phyloP scores from a whole-genome alignment of 352 stramenopile species.

The Phytophthora litchii region DNA sequence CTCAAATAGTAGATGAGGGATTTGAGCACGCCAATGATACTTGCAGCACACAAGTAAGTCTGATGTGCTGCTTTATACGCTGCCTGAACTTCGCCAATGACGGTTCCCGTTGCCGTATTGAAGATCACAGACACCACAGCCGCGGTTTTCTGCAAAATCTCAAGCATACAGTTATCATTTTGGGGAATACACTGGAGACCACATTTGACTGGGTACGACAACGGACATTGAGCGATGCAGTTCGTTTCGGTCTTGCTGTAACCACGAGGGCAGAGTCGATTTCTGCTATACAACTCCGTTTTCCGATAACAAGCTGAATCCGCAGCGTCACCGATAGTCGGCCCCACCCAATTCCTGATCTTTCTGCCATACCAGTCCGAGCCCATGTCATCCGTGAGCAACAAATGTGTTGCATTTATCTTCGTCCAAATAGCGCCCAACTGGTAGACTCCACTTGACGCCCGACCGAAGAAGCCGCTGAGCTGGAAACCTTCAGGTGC shows the following conservation, averaged over 20 bases:
- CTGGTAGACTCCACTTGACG: slow-evolving; percentile 17
- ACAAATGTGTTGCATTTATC: slow-evolving; percentile 21
- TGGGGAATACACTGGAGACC: slow-evolving; percentile 44
- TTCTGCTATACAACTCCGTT: slow-evolving; percentile 23
- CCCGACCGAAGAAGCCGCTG: slow-evolving; percentile 24
- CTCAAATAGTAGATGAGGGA: slow-evolving; percentile 35
- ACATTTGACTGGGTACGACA: slow-evolving; percentile 44
- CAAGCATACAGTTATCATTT: slow-evolving; percentile 39
- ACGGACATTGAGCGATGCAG: slow-evolving; percentile 54
- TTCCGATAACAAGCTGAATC: slow-evolving; percentile 35
- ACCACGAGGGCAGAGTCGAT: slow-evolving; percentile 36
- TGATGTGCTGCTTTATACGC: slow-evolving; percentile 15
- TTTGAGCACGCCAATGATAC: slow-evolving; percentile 27
- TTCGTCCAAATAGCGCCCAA: slow-evolving; percentile 26
- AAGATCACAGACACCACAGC: slow-evolving; percentile 42
- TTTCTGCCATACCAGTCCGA: slow-evolving; percentile 30
- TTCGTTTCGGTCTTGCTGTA: slow-evolving; percentile 51
- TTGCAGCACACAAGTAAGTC: slow-evolving; percentile 22
- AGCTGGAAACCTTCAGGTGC: slow-evolving; percentile 26
- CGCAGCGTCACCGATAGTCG: slow-evolving; percentile 4
- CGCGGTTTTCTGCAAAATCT: slow-evolving; percentile 39
- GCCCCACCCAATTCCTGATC: slow-evolving; percentile 48
- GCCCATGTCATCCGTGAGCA: slow-evolving; percentile 26
- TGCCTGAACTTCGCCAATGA: slow-evolving; percentile 32
- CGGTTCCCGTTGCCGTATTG: slow-evolving; percentile 37